Conservation (phyloP, 2,329 filamentous ascomycete genomes). For the Sporothrix curviconia region DNA sequence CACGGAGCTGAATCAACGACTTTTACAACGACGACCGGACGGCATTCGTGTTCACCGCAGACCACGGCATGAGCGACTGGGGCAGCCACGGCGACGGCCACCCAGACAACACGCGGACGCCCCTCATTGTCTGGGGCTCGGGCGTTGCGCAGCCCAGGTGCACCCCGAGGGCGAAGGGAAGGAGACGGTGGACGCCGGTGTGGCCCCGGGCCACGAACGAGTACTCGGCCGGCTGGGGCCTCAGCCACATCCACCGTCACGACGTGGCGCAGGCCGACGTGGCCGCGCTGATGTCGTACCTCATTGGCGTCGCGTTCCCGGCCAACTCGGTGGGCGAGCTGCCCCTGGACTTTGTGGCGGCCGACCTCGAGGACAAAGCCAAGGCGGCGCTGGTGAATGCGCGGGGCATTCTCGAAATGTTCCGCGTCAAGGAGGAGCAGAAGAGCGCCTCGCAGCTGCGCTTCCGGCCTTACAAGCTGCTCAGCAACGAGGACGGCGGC, state of each 20-base stretch:
- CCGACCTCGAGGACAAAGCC: slow-evolving; percentile 68
- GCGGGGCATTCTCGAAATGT: slow-evolving; percentile 87
- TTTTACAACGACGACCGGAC: slow-evolving; percentile 85
- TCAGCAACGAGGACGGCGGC: slow-evolving; percentile 46
- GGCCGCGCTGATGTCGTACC: slow-evolving; percentile 89
- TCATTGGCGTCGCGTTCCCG: slow-evolving; percentile 81
- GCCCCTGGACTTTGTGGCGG: slow-evolving; percentile 74
- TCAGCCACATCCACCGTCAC: slow-evolving; percentile 74
- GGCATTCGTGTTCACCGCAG: slow-evolving; percentile 92
- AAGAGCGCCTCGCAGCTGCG: slow-evolving; percentile 70
- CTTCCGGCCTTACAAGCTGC: slow-evolving; percentile 67
- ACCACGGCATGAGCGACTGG: slow-evolving; percentile 99
- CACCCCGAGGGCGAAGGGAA: slow-evolving; percentile 31
- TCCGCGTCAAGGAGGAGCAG: slow-evolving; percentile 81
- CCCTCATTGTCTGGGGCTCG: slow-evolving; percentile 87
- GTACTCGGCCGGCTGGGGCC: slow-evolving; percentile 81
- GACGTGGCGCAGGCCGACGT: slow-evolving; percentile 93
- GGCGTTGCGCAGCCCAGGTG: slow-evolving; percentile 72
- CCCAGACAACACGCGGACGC: slow-evolving; percentile 92
- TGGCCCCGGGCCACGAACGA: slow-evolving; percentile 82
- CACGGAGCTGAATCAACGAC: slow-evolving; percentile 67
- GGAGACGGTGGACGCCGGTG: slow-evolving; percentile 20
- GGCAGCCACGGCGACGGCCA: slow-evolving; percentile 98
- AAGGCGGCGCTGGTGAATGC: slow-evolving; percentile 79
- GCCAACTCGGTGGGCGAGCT: slow-evolving; percentile 95